phyloP scores from a whole-genome alignment of 495 filamentous ascomycete species.

The Penicillium daleae region DNA sequence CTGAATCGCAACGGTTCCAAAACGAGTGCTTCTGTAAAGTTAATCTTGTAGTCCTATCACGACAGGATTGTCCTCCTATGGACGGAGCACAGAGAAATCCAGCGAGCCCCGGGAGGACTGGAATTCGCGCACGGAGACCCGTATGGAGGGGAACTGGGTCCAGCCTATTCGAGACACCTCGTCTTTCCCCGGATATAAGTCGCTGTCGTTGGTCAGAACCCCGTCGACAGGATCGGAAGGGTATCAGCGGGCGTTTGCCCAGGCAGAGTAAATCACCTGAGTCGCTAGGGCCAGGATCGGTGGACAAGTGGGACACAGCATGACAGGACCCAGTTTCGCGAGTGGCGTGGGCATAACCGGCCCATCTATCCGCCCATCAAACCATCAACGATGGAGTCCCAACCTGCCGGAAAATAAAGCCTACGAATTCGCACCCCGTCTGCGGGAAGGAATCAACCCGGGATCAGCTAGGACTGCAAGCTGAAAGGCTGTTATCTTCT shows the following conservation, averaged over 20 bases:
- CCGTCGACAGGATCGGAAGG: constrained; percentile 13
- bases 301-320: constrained; percentile 18
- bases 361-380: constrained; percentile 9
- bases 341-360: constrained; percentile 12
- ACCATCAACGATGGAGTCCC: neutral
- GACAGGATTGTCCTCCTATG: constrained; percentile 1
- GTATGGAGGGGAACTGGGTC: constrained; percentile 13
- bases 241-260: constrained; percentile 20
- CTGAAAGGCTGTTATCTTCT: constrained; percentile 7
- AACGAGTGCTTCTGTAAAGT: constrained; percentile 18
- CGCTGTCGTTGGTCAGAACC: constrained; percentile 14
- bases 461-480: constrained; percentile 16
- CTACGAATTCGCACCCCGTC: neutral
- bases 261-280: neutral
- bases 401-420: constrained; percentile 3
- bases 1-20: constrained; percentile 19
- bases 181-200: constrained; percentile 10
- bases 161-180: constrained; percentile 18
- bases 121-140: constrained; percentile 26
- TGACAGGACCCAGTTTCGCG: constrained; percentile 14
- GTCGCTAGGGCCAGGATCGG: constrained; percentile 1
- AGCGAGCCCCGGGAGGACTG: constrained; percentile 4
- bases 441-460: neutral
- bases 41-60: constrained; percentile 20
- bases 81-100: neutral